Base-by-base conservation (phyloP, 768 basidiomycete genomes). In the Phylloporus scabripes region DNA sequence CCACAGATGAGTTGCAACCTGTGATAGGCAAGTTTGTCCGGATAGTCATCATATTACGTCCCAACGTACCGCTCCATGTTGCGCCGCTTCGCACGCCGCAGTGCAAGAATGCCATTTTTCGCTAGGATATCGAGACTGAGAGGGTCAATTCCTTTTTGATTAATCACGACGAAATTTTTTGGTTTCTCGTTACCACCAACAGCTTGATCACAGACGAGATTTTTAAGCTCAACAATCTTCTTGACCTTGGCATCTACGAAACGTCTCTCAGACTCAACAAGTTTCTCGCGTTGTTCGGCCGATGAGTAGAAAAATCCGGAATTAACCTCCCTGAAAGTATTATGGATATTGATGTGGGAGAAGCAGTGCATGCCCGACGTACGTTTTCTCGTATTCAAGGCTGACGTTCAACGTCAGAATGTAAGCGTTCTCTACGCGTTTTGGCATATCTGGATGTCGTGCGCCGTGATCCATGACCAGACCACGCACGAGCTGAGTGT, bases 341-440 rank as follows among this genome's bases (percentile, higher is more conserved):
- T 51, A 47, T 62, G 43, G 55, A 51, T 56, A 53, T 46, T 48
- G 51, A 52, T 46, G 62, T 52, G 48, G 24, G 46, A 5, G 45
- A 51, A 46, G 46, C 52, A 48, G 52, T 60, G 50, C n/a, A 43
- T 15, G 39, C 15, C 37, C 26, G 23, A 78, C 92, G 60, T 64
- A 96, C 95, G 96, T 99, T 74, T 99, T 99, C 70, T 99, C 96
- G 67, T 99, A 99, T 67, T 99, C 96, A 54, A 99, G 74, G 57
- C 90, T 93, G 65, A 98, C 96, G 69, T 99, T 99, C 61, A 99
- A 74, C 26, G 90, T 98, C 57, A 99, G 73, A 59, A 99, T 85
- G 71, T 75, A 96, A 38, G 92, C 92, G 71, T 99, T 97, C 70
- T 96, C 92, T 48, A 99, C 80, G 61, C 92, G 83, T 76, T 93